These are phyloP conservation scores for Sporothrix pallida DNA, from an alignment of 2,329 filamentous ascomycete species.

Conservation along the genomic window DNA sequence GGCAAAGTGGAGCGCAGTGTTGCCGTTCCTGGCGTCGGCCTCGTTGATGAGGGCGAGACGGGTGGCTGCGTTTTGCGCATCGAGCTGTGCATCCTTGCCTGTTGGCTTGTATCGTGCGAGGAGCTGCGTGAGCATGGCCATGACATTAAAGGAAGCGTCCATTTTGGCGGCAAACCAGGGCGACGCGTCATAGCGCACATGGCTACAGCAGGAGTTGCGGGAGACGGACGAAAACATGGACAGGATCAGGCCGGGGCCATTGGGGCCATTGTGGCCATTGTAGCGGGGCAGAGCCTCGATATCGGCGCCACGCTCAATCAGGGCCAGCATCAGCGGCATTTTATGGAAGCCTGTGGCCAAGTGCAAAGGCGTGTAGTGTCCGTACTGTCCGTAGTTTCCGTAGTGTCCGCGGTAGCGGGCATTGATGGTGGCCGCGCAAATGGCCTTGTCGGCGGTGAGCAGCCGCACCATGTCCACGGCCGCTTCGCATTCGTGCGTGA, in stretches of 20 bases:
- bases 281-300: constrained; percentile 16
- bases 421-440: constrained; percentile 31
- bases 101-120: constrained; percentile 5
- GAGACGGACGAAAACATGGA: constrained; percentile 24
- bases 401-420: constrained; percentile 26
- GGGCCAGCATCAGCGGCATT: constrained; percentile 22
- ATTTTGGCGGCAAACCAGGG: background rate
- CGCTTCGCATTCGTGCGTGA: background rate
- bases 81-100: constrained; percentile 7
- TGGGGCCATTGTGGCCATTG: background rate
- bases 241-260: constrained; percentile 22
- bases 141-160: constrained; percentile 14
- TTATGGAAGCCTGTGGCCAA: constrained; percentile 25
- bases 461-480: constrained; percentile 21
- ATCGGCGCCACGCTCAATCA: constrained; percentile 27
- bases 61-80: constrained; percentile 21
- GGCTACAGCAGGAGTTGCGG: constrained; percentile 10
- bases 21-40: constrained; percentile 24
- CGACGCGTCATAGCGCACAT: constrained; percentile 11
- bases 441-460: constrained; percentile 26
- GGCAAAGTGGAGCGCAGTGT: constrained; percentile 28
- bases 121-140: constrained; percentile 13
- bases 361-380: constrained; percentile 28
- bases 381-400: too few species aligned
- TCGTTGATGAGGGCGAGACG: constrained; percentile 19